These are phyloP conservation scores for Claviceps paspali DNA, from an alignment of 2,329 filamentous ascomycete genomes.

Conservation along the genomic window DNA sequence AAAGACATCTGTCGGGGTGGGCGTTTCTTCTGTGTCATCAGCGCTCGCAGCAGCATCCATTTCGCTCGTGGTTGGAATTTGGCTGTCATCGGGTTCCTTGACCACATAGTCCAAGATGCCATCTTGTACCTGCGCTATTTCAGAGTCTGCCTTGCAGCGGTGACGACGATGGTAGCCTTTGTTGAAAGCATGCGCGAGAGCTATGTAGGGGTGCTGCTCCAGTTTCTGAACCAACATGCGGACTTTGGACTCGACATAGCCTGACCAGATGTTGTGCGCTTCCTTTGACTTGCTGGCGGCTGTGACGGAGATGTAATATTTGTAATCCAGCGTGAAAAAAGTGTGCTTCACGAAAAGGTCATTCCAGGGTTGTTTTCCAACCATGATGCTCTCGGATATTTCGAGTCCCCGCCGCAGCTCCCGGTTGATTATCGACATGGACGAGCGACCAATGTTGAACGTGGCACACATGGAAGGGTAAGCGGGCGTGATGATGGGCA, in stretches of 20 bases:
- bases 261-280: constrained; percentile 74
- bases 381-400: constrained; percentile 66
- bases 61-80: neutral
- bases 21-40: constrained; percentile 21
- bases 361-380: constrained; percentile 65
- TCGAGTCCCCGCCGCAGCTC: constrained; percentile 67
- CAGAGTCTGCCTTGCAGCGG: constrained; percentile 40
- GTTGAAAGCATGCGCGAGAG: constrained; percentile 77
- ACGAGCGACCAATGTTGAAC: constrained; percentile 81
- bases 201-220: constrained; percentile 66
- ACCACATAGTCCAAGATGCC: constrained; percentile 33
- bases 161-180: constrained; percentile 83
- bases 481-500: constrained; percentile 96
- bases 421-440: constrained; percentile 65
- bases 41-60: constrained; percentile 26
- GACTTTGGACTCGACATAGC: constrained; percentile 86
- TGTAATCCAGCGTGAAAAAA: constrained; percentile 87
- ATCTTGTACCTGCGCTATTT: constrained; percentile 38
- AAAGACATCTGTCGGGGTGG: constrained; percentile 39
- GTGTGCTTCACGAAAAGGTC: constrained; percentile 79
- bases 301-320: constrained; percentile 86
- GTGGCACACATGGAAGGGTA: constrained; percentile 98
- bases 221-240: constrained; percentile 70
- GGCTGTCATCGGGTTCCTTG: constrained; percentile 21
- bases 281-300: constrained; percentile 72